These are phyloP conservation scores for Backusella tarrabulga DNA, from an alignment of 192 early-diverging fungal species.

Conservation along the genomic window DNA sequence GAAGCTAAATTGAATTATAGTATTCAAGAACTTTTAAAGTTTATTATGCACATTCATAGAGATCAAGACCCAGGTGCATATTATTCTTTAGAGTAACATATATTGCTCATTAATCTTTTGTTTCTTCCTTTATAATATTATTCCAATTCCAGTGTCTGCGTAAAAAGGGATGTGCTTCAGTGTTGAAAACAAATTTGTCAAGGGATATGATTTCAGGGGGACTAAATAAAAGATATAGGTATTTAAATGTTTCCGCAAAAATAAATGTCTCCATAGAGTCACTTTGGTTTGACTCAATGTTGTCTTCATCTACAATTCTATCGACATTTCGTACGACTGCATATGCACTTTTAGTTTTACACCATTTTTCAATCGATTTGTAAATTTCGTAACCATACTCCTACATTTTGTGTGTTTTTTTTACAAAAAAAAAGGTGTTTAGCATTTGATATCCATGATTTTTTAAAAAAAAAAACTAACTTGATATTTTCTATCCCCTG, in stretches of 20 bases:
- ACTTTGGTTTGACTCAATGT: background rate
- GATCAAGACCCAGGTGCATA: background rate
- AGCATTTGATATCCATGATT: background rate
- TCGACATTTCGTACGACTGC: constrained; percentile 43
- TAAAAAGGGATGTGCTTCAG: constrained; percentile 69
- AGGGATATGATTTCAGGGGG: constrained; percentile 52
- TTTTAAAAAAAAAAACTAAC: constrained; percentile 11
- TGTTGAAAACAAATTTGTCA: constrained; percentile 67
- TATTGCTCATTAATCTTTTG: background rate
- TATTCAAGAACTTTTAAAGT: background rate
- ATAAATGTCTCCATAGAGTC: constrained; percentile 51
- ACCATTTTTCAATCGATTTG: constrained; percentile 45
- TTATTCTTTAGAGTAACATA: background rate
- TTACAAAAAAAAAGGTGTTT: background rate
- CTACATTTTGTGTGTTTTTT: background rate
- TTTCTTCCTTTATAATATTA: background rate
- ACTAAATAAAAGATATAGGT: constrained; percentile 62
- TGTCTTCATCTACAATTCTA: background rate
- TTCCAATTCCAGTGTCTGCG: constrained; percentile 42
- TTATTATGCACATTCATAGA: background rate
- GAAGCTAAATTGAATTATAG: too few relatives aligned
- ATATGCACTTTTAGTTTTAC: constrained; percentile 50
- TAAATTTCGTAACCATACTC: constrained; percentile 69
- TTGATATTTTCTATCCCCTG: constrained; percentile 64
- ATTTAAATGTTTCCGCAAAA: constrained; percentile 74